A percentile compares a stretch with the other conserved stretches of the same genome.
Conservation (phyloP, 805 yeast species). For the Candida montana region DNA sequence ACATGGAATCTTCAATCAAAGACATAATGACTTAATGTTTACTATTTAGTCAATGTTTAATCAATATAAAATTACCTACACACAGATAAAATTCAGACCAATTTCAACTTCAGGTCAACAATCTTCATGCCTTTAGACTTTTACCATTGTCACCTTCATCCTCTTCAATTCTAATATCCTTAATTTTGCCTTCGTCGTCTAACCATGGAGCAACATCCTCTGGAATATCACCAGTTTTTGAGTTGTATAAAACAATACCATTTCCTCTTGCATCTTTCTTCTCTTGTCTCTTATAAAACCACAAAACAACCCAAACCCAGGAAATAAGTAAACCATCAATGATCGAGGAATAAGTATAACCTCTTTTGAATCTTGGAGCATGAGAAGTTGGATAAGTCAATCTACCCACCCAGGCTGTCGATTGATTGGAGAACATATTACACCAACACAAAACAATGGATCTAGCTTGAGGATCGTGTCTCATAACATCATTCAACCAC, state of each 20-base stretch:
- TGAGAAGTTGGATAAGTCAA: conserved; percentile 35
- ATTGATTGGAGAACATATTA: conserved; percentile 46
- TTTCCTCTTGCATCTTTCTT: conserved; percentile 30
- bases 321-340: conserved; percentile 20
- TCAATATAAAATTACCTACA: too few species aligned
- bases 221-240: conserved; percentile 18
- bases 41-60: too few species aligned
- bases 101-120: too few species aligned
- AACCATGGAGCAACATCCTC: conserved; percentile 6
- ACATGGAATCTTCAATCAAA: too few species aligned
- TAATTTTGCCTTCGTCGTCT: neutral
- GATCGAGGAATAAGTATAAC: conserved; percentile 35
- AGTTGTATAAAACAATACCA: conserved; percentile 32
- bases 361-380: conserved; percentile 50
- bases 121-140: too few species aligned
- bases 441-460: conserved; percentile 39
- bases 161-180: too few species aligned
- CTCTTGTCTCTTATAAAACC: conserved; percentile 35
- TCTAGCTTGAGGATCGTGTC: conserved; percentile 48
- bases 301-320: conserved; percentile 13
- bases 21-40: too few species aligned
- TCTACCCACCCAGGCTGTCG: conserved; percentile 44
- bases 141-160: too few species aligned
- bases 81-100: too few species aligned
- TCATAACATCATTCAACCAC: conserved; percentile 54